These are phyloP conservation scores for Marasmius sp. DNA, from an alignment of 1,284 basidiomycete species.

Conservation along the genomic window DNA sequence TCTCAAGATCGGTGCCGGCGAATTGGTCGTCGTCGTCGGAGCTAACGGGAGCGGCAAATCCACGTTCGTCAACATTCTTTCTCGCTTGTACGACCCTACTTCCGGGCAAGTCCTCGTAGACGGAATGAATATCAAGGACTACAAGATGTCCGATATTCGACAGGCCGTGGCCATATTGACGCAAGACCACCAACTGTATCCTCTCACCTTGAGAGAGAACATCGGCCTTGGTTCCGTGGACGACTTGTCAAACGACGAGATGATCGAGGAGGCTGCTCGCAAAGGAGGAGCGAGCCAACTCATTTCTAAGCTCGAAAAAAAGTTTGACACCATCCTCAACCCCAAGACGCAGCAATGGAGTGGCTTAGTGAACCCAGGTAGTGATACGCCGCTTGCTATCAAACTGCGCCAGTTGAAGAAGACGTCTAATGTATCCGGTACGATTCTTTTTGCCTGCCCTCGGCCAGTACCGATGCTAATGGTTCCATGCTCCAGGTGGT, in stretches of 20 bases:
- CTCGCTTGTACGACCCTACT: neutral
- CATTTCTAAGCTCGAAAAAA: neutral
- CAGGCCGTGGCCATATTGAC: neutral
- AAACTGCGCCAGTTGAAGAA: neutral
- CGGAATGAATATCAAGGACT: neutral
- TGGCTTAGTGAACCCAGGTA: neutral
- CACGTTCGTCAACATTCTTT: slow-evolving; percentile 22
- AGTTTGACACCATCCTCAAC: neutral
- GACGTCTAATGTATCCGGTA: neutral
- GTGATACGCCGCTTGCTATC: neutral
- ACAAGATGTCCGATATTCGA: neutral
- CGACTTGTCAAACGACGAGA: neutral
- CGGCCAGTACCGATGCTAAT: no score
- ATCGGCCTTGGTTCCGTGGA: neutral
- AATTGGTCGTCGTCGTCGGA: slow-evolving; percentile 20
- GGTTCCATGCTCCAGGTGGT: no score
- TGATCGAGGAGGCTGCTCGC: neutral
- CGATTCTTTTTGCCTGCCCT: no score
- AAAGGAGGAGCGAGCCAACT: neutral
- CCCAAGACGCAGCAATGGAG: neutral
- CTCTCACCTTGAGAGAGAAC: neutral
- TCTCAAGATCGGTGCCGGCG: slow-evolving; percentile 43
- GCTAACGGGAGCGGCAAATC: slow-evolving; percentile 30
- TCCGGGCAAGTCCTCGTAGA: neutral
- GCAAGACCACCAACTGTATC: neutral